Base-by-base conservation (phyloP, 768 basidiomycete species). In the Amanita rubescens region DNA sequence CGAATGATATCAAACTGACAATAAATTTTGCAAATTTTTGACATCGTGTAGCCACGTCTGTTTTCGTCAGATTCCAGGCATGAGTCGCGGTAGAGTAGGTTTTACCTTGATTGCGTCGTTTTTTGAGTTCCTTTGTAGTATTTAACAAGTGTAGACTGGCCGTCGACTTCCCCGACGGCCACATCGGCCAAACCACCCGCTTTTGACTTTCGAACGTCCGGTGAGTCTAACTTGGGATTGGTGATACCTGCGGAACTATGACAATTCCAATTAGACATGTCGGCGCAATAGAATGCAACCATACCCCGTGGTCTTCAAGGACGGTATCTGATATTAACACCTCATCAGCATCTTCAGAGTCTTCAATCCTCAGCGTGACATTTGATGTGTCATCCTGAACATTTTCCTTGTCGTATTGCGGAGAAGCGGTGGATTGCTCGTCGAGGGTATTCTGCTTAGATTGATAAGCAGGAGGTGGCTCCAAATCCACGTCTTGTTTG, bases 31-130 rank as follows among this genome's bases (percentile, higher is more conserved):
- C 38, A 81, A 65, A 22, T 69, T 64, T 59, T 76, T 78, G 20
- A 81, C 71, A 50, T 81, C 79, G 27, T 66, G 64, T 15, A 77
- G 52, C 79, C 78, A 80, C 61, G 66, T 62, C 79, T 79, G 32
- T 24, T 49, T 34, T 37, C 22, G 9, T 51, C 9, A 54, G 30
- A 50, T 15, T 46, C 1, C 41, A 24, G 24, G 38, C 17, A 25
- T 19, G 27, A 30, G 9, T 30, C 14, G 15, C 11, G n/a, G 8
- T 1, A 12, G 19, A 49, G 35, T 49, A 17, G 10, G 3, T 11
- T 8, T 43, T 48, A 70, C 76, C 58, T 65, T 71, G 25, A 59
- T 50, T 24, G 72, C 69, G 9, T 60, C 45, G 11, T 59, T 58
- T 30, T 66, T 68, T 11, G 52, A 41, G 10, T 60, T 15, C 68